Evolutionary conservation across 352 stramenopile species (phyloP).

Genomic region (Globisporangium viniferum): DNA sequence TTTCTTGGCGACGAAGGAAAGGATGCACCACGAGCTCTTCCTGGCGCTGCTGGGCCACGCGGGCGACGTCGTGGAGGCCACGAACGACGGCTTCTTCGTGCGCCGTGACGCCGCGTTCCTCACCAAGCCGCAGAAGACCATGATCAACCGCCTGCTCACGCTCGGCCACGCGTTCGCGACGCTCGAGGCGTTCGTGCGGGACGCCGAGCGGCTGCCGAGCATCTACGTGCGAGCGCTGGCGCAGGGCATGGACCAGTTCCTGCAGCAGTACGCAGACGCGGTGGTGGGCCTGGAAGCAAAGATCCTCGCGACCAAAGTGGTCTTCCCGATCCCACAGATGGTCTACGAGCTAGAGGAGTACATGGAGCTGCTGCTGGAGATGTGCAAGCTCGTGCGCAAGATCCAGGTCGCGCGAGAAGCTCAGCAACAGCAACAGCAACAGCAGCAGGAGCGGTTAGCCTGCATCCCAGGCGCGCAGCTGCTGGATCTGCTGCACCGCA

Average conservation of each 20-base stretch:
- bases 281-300: constrained; percentile 58
- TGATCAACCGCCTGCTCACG: constrained; percentile 53
- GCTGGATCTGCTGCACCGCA: constrained; percentile 40
- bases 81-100: constrained; percentile 59
- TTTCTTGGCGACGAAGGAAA: constrained; percentile 3
- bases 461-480: constrained; percentile 38
- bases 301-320: constrained; percentile 30
- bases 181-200: constrained; percentile 47
- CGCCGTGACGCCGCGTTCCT: constrained; percentile 39
- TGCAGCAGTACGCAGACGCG: constrained; percentile 51
- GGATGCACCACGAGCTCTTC: constrained; percentile 80
- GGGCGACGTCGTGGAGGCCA: constrained; percentile 57
- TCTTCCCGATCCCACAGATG: constrained; percentile 64
- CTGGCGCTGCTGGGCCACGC: constrained; percentile 65
- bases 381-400: constrained; percentile 46
- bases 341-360: constrained; percentile 70
- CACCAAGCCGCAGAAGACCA: constrained; percentile 40
- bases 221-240: constrained; percentile 59
- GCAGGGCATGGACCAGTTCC: constrained; percentile 45
- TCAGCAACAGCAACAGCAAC: background rate
- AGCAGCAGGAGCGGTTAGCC: background rate
- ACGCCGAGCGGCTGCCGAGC: constrained; percentile 28
- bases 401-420: constrained; percentile 17
- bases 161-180: constrained; percentile 48
- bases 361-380: constrained; percentile 52